A percentile compares a stretch with the other conserved stretches of the same genome.
Conservation (phyloP, 2,329 filamentous ascomycete species). For the Xylaria sp. region DNA sequence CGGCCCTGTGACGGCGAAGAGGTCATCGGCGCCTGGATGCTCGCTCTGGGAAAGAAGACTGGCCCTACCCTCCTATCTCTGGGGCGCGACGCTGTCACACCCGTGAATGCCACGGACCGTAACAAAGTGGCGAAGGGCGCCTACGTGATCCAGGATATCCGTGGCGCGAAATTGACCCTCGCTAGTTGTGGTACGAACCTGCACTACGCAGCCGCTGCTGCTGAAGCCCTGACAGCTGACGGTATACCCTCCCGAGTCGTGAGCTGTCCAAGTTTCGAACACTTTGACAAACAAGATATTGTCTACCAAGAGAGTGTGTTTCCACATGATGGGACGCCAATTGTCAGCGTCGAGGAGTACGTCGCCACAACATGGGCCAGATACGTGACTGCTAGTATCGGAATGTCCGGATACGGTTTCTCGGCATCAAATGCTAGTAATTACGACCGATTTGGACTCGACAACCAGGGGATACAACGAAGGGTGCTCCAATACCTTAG, state of each 20-base stretch:
- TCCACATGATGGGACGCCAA: slow-evolving; percentile 10
- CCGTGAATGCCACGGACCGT: neutral
- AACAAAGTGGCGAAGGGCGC: neutral
- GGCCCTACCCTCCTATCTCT: slow-evolving; percentile 1
- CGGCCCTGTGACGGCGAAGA: slow-evolving; percentile 70
- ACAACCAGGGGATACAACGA: slow-evolving; percentile 1
- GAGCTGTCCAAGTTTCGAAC: slow-evolving; percentile 15
- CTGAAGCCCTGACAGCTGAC: neutral
- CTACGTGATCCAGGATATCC: neutral
- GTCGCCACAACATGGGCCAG: slow-evolving; percentile 12
- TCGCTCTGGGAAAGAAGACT: neutral
- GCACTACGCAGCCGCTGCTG: slow-evolving; percentile 3
- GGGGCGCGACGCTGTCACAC: neutral
- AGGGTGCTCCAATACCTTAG: neutral
- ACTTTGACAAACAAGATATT: slow-evolving; percentile 1
- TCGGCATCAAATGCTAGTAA: slow-evolving; percentile 6
- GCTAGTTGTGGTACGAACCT: slow-evolving; percentile 6
- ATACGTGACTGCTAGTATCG: slow-evolving; percentile 12
- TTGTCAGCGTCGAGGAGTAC: slow-evolving; percentile 10
- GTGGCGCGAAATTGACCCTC: neutral
- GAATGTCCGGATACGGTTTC: slow-evolving; percentile 2
- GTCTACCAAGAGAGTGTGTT: slow-evolving; percentile 3
- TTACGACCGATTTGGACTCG: slow-evolving; percentile 7
- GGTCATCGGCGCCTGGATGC: slow-evolving; percentile 20
- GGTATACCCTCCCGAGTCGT: slow-evolving; percentile 5